These are phyloP conservation scores for Phialophora chinensis DNA, from an alignment of 2,329 filamentous ascomycete genomes.

Conservation along the genomic window DNA sequence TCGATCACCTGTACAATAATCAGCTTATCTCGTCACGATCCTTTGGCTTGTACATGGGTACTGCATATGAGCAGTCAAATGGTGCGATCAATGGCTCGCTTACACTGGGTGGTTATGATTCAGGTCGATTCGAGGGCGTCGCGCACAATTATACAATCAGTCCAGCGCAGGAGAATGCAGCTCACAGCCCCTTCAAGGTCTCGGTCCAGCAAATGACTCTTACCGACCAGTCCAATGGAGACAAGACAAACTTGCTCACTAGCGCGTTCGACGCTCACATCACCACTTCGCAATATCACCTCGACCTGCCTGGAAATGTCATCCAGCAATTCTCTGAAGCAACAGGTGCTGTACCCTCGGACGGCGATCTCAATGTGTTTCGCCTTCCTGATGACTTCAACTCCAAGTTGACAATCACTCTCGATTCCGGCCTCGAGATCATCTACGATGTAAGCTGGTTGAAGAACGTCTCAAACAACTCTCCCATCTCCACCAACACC, in stretches of 20 bases:
- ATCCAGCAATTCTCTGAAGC: constrained; percentile 49
- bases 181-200: constrained; percentile 46
- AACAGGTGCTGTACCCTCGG: constrained; percentile 40
- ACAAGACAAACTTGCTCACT: constrained; percentile 38
- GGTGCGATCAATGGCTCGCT: constrained; percentile 52
- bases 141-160: constrained; percentile 40
- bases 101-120: constrained; percentile 53
- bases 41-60: constrained; percentile 53
- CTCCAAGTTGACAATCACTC: constrained; percentile 49
- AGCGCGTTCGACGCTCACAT: constrained; percentile 50
- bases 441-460: constrained; percentile 49
- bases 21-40: constrained; percentile 49
- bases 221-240: constrained; percentile 37
- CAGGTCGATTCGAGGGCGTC: constrained; percentile 48
- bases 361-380: constrained; percentile 41
- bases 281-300: constrained; percentile 51
- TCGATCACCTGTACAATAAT: constrained; percentile 46
- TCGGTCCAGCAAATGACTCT: constrained; percentile 50
- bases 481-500: constrained; percentile 37
- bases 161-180: constrained; percentile 42
- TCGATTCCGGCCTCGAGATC: constrained; percentile 49
- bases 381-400: constrained; percentile 47
- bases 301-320: constrained; percentile 49
- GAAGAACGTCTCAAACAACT: constrained; percentile 42
- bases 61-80: constrained; percentile 49